Evolutionary conservation across 2,329 filamentous ascomycete genomes (phyloP).

Genomic region (Tolypocladium inflatum): DNA sequence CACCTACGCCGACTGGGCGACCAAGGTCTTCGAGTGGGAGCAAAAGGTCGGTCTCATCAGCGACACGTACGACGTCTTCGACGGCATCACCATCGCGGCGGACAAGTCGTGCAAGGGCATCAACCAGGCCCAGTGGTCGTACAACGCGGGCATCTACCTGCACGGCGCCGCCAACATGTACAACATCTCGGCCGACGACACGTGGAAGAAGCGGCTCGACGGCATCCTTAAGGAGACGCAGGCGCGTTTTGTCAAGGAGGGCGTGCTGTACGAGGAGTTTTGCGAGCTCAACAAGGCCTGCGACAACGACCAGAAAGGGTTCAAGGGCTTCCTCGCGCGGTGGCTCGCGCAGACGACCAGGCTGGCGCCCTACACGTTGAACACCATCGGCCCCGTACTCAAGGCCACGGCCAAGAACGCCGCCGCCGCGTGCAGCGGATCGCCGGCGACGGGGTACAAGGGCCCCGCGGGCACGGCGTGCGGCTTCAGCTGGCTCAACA

Average conservation of each 20-base stretch:
- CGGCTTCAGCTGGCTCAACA: slow-evolving; percentile 54
- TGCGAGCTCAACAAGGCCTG: slow-evolving; percentile 55
- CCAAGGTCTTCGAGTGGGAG: slow-evolving; percentile 61
- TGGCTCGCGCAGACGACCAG: slow-evolving; percentile 51
- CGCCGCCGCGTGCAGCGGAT: slow-evolving; percentile 39
- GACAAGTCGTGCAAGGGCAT: slow-evolving; percentile 37
- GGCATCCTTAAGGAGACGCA: slow-evolving; percentile 44
- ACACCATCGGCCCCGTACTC: slow-evolving; percentile 42
- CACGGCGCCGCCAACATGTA: slow-evolving; percentile 53
- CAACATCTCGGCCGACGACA: slow-evolving; percentile 43
- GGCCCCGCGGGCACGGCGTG: slow-evolving; percentile 52
- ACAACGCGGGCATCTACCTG: slow-evolving; percentile 59
- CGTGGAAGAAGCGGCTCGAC: slow-evolving; percentile 49
- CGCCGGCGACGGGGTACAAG: slow-evolving; percentile 30
- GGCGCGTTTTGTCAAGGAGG: slow-evolving; percentile 42
- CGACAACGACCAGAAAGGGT: slow-evolving; percentile 62
- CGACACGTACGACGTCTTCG: slow-evolving; percentile 44
- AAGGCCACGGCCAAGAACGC: slow-evolving; percentile 42
- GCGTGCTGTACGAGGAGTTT: slow-evolving; percentile 53
- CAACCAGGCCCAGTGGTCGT: slow-evolving; percentile 56
- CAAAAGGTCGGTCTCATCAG: slow-evolving; percentile 45
- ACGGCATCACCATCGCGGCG: slow-evolving; percentile 28
- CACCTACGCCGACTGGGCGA: slow-evolving; percentile 71
- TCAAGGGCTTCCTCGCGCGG: slow-evolving; percentile 66
- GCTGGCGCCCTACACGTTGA: slow-evolving; percentile 42